Conservation (phyloP, 306 rosid genomes). For the Pyrus betulifolia region DNA sequence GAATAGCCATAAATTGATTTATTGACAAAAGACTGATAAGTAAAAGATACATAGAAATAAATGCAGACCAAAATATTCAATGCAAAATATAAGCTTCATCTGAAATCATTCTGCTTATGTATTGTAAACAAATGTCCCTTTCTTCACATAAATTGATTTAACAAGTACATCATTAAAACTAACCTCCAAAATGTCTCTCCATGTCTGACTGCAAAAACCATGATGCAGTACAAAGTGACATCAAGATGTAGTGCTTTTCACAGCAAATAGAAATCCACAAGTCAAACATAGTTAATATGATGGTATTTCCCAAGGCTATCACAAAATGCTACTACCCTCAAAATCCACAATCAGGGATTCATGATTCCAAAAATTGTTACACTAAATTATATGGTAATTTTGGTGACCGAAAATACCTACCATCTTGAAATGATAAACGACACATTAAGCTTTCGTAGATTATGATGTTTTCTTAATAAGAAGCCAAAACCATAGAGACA, state of each 20-base stretch:
- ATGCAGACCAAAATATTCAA: conserved; percentile 1
- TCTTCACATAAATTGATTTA: neutral
- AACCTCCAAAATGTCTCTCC: conserved; percentile 18
- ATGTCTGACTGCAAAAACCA: conserved; percentile 20
- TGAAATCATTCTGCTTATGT: neutral
- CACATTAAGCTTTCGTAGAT: neutral
- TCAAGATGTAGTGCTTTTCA: conserved; percentile 4
- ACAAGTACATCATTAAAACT: conserved; percentile 11
- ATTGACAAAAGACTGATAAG: neutral
- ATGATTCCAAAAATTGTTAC: neutral
- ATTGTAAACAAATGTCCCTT: neutral
- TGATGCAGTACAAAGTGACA: conserved; percentile 19
- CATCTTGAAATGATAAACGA: neutral
- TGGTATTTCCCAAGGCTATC: neutral
- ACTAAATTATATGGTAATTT: neutral
- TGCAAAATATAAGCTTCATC: neutral
- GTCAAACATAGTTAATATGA: neutral
- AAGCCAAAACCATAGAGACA: neutral
- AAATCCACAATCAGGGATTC: conserved; percentile 4
- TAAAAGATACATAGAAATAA: neutral
- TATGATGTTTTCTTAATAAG: neutral
- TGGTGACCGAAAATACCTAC: neutral
- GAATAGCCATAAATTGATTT: neutral
- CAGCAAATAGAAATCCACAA: conserved; percentile 5
- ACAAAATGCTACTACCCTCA: neutral